phyloP scores from a whole-genome alignment of 805 yeast genomes.

The Yarrowia osloensis region DNA sequence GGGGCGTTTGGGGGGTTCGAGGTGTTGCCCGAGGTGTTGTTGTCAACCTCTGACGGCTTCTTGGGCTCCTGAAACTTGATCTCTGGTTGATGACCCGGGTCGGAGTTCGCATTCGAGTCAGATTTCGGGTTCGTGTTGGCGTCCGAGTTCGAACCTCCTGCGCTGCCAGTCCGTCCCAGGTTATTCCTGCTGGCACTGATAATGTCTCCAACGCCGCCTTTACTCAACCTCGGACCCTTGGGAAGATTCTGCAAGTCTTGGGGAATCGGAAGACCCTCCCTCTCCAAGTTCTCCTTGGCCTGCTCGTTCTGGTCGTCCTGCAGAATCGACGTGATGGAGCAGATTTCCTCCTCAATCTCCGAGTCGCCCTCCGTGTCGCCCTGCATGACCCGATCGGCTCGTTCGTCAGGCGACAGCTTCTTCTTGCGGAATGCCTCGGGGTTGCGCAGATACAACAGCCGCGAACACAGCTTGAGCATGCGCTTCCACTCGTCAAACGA shows the following conservation, averaged over 20 bases:
- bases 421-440: conserved; percentile 55
- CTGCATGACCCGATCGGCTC: neutral
- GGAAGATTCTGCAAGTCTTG: no score
- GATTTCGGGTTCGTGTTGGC: no score
- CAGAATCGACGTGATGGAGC: neutral
- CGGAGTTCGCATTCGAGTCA: neutral
- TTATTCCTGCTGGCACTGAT: neutral
- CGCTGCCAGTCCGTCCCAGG: no score
- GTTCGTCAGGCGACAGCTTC: conserved; percentile 14
- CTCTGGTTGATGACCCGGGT: conserved; percentile 31
- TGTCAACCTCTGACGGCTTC: neutral
- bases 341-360: conserved; percentile 4
- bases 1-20: neutral
- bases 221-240: no score
- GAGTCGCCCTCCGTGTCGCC: neutral
- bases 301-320: conserved; percentile 1
- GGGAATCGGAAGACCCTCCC: neutral
- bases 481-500: conserved; percentile 54
- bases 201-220: neutral
- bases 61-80: conserved; percentile 55
- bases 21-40: no score
- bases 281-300: neutral
- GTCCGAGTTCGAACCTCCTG: no score
- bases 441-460: conserved; percentile 51
- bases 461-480: conserved; percentile 40